These are phyloP conservation scores for Teratosphaeria pseudoeucalypti DNA, from an alignment of 2,329 filamentous ascomycete genomes.

Conservation along the genomic window DNA sequence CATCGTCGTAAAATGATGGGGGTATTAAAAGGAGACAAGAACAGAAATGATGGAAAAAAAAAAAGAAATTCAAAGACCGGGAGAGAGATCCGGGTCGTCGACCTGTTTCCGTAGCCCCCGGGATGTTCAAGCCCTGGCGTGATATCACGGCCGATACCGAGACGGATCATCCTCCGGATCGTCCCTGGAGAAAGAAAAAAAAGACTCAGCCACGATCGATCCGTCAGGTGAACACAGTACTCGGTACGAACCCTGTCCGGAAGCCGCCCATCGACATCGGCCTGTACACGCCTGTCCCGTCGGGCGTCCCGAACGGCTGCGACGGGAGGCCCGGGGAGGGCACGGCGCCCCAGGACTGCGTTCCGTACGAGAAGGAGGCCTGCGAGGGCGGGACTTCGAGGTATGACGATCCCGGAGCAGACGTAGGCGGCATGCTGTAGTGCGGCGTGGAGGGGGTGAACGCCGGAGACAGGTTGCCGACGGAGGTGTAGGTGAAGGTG, in stretches of 20 bases:
- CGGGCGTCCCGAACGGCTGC: conserved; percentile 26
- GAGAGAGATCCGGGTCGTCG: too few relatives aligned
- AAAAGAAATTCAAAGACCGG: too few relatives aligned
- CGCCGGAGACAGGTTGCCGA: conserved; percentile 39
- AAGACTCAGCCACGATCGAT: conserved; percentile 14
- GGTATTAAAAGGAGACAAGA: not conserved
- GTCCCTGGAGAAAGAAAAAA: conserved; percentile 13
- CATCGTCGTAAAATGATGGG: not conserved
- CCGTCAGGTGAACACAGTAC: conserved; percentile 24
- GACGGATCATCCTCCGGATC: conserved; percentile 6
- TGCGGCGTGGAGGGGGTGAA: conserved; percentile 38
- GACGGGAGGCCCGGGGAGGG: conserved; percentile 26
- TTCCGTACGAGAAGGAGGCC: conserved; percentile 20
- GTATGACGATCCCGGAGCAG: conserved; percentile 26
- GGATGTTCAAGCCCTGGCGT: not conserved
- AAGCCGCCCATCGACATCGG: conserved; percentile 14
- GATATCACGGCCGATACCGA: not conserved
- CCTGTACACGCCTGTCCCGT: conserved; percentile 26
- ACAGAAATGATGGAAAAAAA: too few relatives aligned
- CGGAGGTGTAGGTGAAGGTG: conserved; percentile 19
- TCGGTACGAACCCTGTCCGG: conserved; percentile 26
- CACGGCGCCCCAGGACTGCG: conserved; percentile 22
- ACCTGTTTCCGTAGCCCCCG: too few relatives aligned
- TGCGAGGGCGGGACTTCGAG: conserved; percentile 33
- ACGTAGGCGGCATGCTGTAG: conserved; percentile 24